These are phyloP conservation scores for Ceratocystis variospora DNA, from an alignment of 2,329 filamentous ascomycete species.

Conservation along the genomic window DNA sequence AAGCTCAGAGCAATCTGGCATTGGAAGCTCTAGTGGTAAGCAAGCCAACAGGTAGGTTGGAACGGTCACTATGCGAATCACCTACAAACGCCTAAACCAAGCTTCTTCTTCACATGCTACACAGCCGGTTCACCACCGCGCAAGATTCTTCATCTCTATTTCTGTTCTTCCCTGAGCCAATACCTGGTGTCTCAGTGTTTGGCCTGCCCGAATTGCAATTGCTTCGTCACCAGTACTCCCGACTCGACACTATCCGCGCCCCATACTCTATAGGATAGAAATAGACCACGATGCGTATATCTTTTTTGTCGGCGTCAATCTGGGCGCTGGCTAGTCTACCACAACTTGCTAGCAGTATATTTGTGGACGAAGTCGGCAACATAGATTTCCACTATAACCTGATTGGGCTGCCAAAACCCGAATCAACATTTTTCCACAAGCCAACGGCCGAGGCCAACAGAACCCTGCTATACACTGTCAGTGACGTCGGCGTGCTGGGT, in stretches of 20 bases:
- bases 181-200: neutral
- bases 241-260: neutral
- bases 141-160: neutral
- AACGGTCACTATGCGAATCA: neutral
- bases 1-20: slow-evolving; percentile 5
- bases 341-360: slow-evolving; percentile 46
- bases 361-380: slow-evolving; percentile 77
- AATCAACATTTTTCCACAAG: slow-evolving; percentile 89
- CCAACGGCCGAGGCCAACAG: slow-evolving; percentile 71
- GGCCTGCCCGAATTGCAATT: neutral
- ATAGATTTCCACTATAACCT: slow-evolving; percentile 90
- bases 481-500: slow-evolving; percentile 68
- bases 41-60: neutral
- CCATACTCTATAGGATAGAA: neutral
- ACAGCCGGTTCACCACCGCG: neutral
- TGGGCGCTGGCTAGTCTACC: slow-evolving; percentile 32
- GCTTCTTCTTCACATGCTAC: slow-evolving; percentile 4
- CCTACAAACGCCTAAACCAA: neutral
- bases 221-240: neutral
- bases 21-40: neutral
- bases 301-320: slow-evolving; percentile 2
- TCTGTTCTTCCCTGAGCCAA: neutral
- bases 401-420: slow-evolving; percentile 64
- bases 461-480: slow-evolving; percentile 80
- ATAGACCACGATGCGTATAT: slow-evolving; percentile 9